phyloP scores from a whole-genome alignment of 306 rosid species.

The Cicer judaicum region DNA sequence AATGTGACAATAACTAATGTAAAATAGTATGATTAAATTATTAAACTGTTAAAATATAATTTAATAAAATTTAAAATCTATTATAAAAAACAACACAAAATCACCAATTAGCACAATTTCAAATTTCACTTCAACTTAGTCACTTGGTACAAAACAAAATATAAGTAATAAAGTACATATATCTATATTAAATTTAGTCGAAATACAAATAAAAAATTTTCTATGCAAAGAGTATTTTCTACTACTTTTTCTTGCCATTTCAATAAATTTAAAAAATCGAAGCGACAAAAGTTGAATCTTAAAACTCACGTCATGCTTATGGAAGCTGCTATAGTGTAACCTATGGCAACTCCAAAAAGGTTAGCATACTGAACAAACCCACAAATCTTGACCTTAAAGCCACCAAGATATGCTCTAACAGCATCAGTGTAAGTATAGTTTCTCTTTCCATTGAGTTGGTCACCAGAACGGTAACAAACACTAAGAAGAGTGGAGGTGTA shows the following conservation, averaged over 20 bases:
- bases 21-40: too few relatives aligned
- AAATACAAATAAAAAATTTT: too few relatives aligned
- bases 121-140: neutral
- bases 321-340: constrained; percentile 89
- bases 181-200: too few relatives aligned
- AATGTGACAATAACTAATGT: too few relatives aligned
- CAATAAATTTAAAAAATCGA: too few relatives aligned
- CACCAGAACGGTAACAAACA: constrained; percentile 51
- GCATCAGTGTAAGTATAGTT: constrained; percentile 55
- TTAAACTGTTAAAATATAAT: too few relatives aligned
- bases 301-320: constrained; percentile 84
- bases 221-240: too few relatives aligned
- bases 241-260: too few relatives aligned
- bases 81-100: neutral
- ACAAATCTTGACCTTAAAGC: constrained; percentile 46
- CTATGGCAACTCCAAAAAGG: constrained; percentile 74
- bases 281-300: too few relatives aligned
- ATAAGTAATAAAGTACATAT: too few relatives aligned
- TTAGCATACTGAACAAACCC: constrained; percentile 69
- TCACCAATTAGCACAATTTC: constrained; percentile 31
- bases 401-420: constrained; percentile 50
- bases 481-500: constrained; percentile 48
- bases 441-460: constrained; percentile 50
- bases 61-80: too few relatives aligned
- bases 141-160: too few relatives aligned